Evolutionary conservation across 768 basidiomycete species (phyloP), one percentile per base, ranked within the genome.

Genomic region (Tricholoma sp.): DNA sequence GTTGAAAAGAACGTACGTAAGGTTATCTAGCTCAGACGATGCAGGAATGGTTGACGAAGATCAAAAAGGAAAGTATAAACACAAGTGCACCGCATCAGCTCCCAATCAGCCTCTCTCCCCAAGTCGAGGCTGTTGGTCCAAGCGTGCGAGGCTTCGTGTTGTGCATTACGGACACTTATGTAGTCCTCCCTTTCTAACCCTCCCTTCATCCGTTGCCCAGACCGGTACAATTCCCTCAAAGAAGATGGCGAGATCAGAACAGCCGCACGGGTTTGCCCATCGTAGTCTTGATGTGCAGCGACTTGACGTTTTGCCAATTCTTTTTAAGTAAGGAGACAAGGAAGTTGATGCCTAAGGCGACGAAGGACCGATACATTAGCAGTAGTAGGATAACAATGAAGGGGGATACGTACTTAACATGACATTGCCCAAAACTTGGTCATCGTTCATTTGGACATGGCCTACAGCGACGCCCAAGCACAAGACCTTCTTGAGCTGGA

Each of bases 281-380:
- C 70, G 96, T 94, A 68, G 87, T 86, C 83, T 99, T 99, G 82
- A 99, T 87, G 83, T 98, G 94, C 63, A 98, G 81, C 54, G 94
- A 96, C 80, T 94, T 94, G 80, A 98, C 89, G 78, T 98, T 99
- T 76, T 98, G 97, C 94, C 94, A 93, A 80, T 96, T 91, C 85
- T 99, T 99, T 86, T 98, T 98, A 72, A 99, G 85, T 60, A 99
- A 79, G 18, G 97, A 98, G 69, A 99, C 94, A 67, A 99, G 84
- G 85, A 99, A 99, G 87, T 99, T 99, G 83, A 98, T 96, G 76
- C 92, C 91, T 93, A 35, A 45, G 35, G 16, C 37, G 31, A 31
- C 29, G n/a, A 35, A n/a, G 39, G 29, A 31, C 24, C 24, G 24
- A n/a, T 24, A 24, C 21, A 54, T 64, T 60, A 59, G 61, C 57